phyloP scores from a whole-genome alignment of 257 asterid genomes.

The Mentha longifolia region DNA sequence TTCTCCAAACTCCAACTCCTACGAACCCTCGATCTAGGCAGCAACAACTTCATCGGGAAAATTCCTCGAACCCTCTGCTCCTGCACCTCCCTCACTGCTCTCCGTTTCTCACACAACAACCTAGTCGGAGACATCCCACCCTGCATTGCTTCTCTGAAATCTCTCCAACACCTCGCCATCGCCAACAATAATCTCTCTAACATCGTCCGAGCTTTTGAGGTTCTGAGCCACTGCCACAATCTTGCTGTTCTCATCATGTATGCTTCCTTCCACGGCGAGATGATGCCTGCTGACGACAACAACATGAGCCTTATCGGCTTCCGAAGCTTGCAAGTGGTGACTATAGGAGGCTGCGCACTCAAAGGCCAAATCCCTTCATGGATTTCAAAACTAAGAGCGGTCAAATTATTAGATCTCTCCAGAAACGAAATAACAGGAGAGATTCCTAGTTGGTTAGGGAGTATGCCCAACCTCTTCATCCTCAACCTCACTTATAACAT shows the following conservation, averaged over 20 bases:
- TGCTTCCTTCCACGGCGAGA: slow-evolving; percentile 45
- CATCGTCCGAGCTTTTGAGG: slow-evolving; percentile 43
- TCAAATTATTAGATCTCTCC: slow-evolving; percentile 47
- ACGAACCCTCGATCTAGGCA: slow-evolving; percentile 46
- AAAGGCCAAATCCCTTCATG: slow-evolving; percentile 47
- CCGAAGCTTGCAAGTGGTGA: slow-evolving; percentile 42
- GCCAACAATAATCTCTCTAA: slow-evolving; percentile 45
- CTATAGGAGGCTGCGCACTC: slow-evolving; percentile 46
- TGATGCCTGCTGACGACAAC: slow-evolving; percentile 38
- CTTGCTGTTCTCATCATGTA: slow-evolving; percentile 49
- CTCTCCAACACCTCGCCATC: slow-evolving; percentile 41
- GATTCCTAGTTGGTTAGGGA: slow-evolving; percentile 47
- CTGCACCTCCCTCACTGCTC: slow-evolving; percentile 40
- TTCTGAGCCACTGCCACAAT: slow-evolving; percentile 42
- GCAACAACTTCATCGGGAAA: slow-evolving; percentile 41
- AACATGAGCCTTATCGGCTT: slow-evolving; percentile 34
- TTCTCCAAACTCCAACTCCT: slow-evolving; percentile 44
- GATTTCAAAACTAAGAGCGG: slow-evolving; percentile 38
- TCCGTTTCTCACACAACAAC: slow-evolving; percentile 43
- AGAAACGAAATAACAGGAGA: slow-evolving; percentile 44
- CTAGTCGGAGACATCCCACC: slow-evolving; percentile 45
- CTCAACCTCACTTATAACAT: slow-evolving; percentile 43
- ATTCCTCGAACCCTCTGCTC: slow-evolving; percentile 46
- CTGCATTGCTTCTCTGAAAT: slow-evolving; percentile 39
- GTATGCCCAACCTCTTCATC: slow-evolving; percentile 40